Conservation (phyloP, 208 protist species). For the Trichomonas tenax region DNA sequence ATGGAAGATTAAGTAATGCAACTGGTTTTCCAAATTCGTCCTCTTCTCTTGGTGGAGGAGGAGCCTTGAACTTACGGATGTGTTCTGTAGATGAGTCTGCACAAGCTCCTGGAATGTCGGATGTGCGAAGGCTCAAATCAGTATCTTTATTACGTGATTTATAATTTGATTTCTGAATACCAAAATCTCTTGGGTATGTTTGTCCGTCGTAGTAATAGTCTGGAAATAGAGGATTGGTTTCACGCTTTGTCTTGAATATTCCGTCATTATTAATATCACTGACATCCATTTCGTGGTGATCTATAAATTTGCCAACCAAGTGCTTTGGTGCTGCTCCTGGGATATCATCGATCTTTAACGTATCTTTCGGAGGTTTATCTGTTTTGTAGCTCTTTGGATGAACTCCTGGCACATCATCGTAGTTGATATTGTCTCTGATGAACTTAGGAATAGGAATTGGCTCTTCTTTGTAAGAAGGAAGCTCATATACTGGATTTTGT, state of each 20-base stretch:
- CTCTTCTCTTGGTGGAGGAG: not conserved
- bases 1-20: not conserved
- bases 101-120: not conserved
- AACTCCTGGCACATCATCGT: not conserved
- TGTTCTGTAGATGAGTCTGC: not conserved
- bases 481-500: not conserved
- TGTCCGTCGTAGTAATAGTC: not conserved
- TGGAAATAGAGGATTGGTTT: not conserved
- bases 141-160: not conserved
- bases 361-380: not conserved
- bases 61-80: not conserved
- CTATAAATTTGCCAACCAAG: too few relatives aligned
- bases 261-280: not conserved
- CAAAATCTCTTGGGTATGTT: not conserved
- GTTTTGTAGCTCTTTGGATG: constrained; percentile 5
- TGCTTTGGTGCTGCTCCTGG: not conserved
- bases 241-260: not conserved
- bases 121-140: not conserved
- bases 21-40: not conserved
- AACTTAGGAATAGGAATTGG: not conserved
- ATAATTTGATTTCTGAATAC: not conserved
- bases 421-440: not conserved
- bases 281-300: not conserved
- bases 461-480: not conserved
- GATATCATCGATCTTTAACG: not conserved